Evolutionary conservation across 2,329 filamentous ascomycete species (phyloP).

Genomic region (Taxawa tesnikishii): DNA sequence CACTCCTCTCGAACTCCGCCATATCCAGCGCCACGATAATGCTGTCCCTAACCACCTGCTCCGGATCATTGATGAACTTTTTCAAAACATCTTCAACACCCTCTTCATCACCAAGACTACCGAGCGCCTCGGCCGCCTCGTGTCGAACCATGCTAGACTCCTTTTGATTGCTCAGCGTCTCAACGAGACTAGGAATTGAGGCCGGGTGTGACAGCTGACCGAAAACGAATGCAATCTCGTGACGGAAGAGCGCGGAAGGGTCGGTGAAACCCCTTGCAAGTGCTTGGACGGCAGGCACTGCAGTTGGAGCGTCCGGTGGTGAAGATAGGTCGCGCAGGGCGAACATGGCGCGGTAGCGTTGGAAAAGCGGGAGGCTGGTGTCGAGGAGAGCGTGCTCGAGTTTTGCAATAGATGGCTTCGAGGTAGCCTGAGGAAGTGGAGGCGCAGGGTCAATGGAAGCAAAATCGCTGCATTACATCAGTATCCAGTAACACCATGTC

Average conservation of each 20-base stretch:
- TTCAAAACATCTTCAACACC: constrained; percentile 80
- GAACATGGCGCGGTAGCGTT: constrained; percentile 96
- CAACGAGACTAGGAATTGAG: constrained; percentile 82
- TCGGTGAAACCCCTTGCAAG: constrained; percentile 79
- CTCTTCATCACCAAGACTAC: constrained; percentile 83
- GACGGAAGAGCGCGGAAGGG: constrained; percentile 82
- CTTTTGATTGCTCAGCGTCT: constrained; percentile 61
- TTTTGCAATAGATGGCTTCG: constrained; percentile 54
- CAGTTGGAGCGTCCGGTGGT: constrained; percentile 80
- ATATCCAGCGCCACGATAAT: constrained; percentile 93
- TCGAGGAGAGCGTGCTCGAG: constrained; percentile 71
- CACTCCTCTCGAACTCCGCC: constrained; percentile 89
- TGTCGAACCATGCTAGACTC: constrained; percentile 96
- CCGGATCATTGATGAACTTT: constrained; percentile 76
- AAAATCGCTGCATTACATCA: constrained; percentile 58
- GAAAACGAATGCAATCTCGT: constrained; percentile 97
- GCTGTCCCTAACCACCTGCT: constrained; percentile 88
- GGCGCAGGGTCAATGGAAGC: constrained; percentile 91
- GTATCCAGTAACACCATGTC: constrained; percentile 5
- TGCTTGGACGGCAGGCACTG: constrained; percentile 73
- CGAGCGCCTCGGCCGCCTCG: constrained; percentile 91
- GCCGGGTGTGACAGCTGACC: constrained; percentile 91
- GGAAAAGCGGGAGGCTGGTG: constrained; percentile 66
- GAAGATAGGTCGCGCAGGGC: constrained; percentile 88
- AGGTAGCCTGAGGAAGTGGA: constrained; percentile 58